Percentiles rank a stretch among this genome's conserved stretches.
phyloP scores from a whole-genome alignment of 2,329 filamentous ascomycete species.

The Sphaceloma murrayae region DNA sequence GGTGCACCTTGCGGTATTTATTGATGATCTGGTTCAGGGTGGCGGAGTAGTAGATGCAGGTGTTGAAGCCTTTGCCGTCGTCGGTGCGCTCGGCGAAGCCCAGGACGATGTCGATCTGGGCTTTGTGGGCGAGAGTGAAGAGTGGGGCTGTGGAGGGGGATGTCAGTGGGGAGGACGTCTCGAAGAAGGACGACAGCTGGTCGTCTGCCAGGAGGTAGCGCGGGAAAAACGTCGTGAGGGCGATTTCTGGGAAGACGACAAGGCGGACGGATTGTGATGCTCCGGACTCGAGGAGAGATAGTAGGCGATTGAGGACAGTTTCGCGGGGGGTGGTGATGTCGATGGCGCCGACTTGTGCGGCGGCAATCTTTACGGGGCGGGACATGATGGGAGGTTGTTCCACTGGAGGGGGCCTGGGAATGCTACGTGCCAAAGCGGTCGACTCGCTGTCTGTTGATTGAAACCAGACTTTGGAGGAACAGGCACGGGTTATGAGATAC shows the following conservation, averaged over 20 bases:
- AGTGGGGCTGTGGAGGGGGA: slow-evolving; percentile 40
- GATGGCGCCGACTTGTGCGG: slow-evolving; percentile 45
- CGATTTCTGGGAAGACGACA: slow-evolving; percentile 46
- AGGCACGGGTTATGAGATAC: no score
- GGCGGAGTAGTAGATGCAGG: slow-evolving; percentile 43
- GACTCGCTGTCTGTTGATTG: no score
- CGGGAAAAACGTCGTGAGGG: slow-evolving; percentile 50
- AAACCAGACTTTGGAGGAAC: no score
- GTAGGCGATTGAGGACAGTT: slow-evolving; percentile 41
- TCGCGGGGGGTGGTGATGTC: slow-evolving; percentile 35
- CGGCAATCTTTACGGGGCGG: slow-evolving; percentile 40
- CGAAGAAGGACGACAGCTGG: slow-evolving; percentile 43
- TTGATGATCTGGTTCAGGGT: slow-evolving; percentile 34
- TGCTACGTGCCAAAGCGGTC: no score
- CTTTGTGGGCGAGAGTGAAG: slow-evolving; percentile 40
- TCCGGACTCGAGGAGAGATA: slow-evolving; percentile 41
- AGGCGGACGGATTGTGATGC: slow-evolving; percentile 38
- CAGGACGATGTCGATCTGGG: slow-evolving; percentile 43
- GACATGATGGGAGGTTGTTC: no score
- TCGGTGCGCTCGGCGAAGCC: slow-evolving; percentile 44
- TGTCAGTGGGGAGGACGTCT: slow-evolving; percentile 37
- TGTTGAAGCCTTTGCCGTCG: slow-evolving; percentile 43
- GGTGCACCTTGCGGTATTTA: slow-evolving; percentile 49
- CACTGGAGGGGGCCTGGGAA: background rate
- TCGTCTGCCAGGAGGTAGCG: slow-evolving; percentile 37